Evolutionary conservation across 805 yeast genomes (phyloP).

Genomic region (Ogataea corticis): DNA sequence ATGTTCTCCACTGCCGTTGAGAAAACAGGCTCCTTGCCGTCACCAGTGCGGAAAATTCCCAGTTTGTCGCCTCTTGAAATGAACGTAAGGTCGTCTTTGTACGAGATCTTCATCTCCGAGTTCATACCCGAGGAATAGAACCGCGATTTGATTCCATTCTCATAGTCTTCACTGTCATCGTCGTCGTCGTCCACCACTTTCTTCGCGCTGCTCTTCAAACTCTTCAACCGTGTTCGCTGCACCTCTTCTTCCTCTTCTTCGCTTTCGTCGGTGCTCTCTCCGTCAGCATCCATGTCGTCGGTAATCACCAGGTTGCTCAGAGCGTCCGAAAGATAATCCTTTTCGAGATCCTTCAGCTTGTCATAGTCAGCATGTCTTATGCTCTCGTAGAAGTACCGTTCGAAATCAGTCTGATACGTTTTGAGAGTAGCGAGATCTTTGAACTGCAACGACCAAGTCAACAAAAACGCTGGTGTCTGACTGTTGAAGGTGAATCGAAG

Average conservation of each 20-base stretch:
- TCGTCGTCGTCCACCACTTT: slow-evolving; percentile 28
- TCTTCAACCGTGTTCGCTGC: slow-evolving; percentile 9
- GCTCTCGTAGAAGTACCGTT: slow-evolving; percentile 61
- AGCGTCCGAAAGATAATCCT: slow-evolving; percentile 58
- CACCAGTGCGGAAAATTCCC: slow-evolving; percentile 73
- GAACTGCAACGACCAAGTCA: slow-evolving; percentile 69
- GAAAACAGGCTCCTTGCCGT: slow-evolving; percentile 54
- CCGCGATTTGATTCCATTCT: slow-evolving; percentile 31
- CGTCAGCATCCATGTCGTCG: slow-evolving; percentile 34
- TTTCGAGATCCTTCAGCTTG: slow-evolving; percentile 43
- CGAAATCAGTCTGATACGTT: slow-evolving; percentile 53
- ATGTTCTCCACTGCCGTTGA: slow-evolving; percentile 68
- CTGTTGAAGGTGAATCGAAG: slow-evolving; percentile 68
- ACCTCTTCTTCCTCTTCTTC: slow-evolving; percentile 38
- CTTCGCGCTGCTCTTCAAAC: not conserved
- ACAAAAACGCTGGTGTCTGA: slow-evolving; percentile 39
- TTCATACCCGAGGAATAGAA: slow-evolving; percentile 40
- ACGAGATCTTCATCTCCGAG: slow-evolving; percentile 69
- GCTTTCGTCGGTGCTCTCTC: slow-evolving; percentile 14
- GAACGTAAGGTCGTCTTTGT: slow-evolving; percentile 67
- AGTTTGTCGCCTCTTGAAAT: slow-evolving; percentile 77
- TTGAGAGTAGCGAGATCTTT: slow-evolving; percentile 39
- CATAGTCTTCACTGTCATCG: slow-evolving; percentile 25
- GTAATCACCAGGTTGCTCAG: slow-evolving; percentile 41
- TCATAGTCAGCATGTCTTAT: slow-evolving; percentile 53